Evolutionary conservation across 2,329 filamentous ascomycete species (phyloP).

Genomic region (Apiospora hydei): DNA sequence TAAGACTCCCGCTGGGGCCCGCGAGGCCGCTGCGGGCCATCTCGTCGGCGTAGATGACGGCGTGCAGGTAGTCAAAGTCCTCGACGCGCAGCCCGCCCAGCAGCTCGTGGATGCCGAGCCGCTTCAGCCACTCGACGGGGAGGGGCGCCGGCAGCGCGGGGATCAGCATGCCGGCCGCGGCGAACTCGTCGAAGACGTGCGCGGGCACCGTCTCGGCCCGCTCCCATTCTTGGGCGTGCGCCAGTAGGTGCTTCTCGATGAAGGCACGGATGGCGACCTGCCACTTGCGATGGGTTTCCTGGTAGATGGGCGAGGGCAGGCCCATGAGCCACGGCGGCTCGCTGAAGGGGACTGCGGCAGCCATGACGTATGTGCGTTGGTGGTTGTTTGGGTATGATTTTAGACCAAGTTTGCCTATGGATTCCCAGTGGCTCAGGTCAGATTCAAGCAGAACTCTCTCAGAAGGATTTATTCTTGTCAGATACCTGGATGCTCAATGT

Average conservation of each 20-base stretch:
- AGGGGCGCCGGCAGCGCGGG: slow-evolving; percentile 73
- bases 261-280: slow-evolving; percentile 74
- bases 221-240: slow-evolving; percentile 75
- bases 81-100: slow-evolving; percentile 72
- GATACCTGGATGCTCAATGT: neutral
- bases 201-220: slow-evolving; percentile 67
- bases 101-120: slow-evolving; percentile 70
- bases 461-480: neutral
- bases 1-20: slow-evolving; percentile 71
- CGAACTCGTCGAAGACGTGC: slow-evolving; percentile 70
- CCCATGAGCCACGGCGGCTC: slow-evolving; percentile 76
- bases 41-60: slow-evolving; percentile 75
- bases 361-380: neutral
- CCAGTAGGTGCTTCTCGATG: slow-evolving; percentile 66
- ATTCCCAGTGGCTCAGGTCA: neutral
- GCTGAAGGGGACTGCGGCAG: slow-evolving; percentile 66
- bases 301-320: slow-evolving; percentile 76
- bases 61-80: slow-evolving; percentile 77
- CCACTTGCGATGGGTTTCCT: slow-evolving; percentile 68
- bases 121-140: slow-evolving; percentile 72
- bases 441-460: neutral
- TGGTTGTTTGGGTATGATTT: neutral
- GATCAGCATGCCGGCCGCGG: slow-evolving; percentile 72
- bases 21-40: slow-evolving; percentile 70
- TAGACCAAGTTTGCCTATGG: neutral